Percentiles rank a stretch among this genome's conserved stretches.
Evolutionary conservation across 768 basidiomycete species (phyloP).

Genomic region (Boletus coccyginus): DNA sequence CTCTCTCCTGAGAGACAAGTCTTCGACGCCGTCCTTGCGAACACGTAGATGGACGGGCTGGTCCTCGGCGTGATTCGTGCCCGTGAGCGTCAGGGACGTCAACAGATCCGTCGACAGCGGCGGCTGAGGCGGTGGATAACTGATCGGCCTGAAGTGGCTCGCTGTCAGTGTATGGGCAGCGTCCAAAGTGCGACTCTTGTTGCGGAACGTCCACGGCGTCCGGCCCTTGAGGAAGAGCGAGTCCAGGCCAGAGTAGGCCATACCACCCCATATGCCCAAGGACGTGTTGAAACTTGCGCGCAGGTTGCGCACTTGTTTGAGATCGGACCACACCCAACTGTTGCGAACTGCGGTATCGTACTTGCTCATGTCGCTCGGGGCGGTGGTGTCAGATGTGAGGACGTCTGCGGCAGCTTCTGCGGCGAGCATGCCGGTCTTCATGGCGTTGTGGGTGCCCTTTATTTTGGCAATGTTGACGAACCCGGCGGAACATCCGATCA

Average conservation of each 20-base stretch:
- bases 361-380: slow-evolving; percentile 58
- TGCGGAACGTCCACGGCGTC: slow-evolving; percentile 90
- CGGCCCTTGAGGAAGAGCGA: slow-evolving; percentile 79
- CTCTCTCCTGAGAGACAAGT: slow-evolving; percentile 42
- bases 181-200: slow-evolving; percentile 52
- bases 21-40: slow-evolving; percentile 40
- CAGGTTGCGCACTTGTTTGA: slow-evolving; percentile 88
- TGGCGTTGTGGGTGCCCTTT: slow-evolving; percentile 97
- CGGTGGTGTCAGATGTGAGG: slow-evolving; percentile 34
- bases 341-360: slow-evolving; percentile 69
- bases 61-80: slow-evolving; percentile 96
- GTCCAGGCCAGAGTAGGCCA: slow-evolving; percentile 87
- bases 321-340: slow-evolving; percentile 85
- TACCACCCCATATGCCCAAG: slow-evolving; percentile 83
- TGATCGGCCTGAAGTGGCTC: slow-evolving; percentile 64
- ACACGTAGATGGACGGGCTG: slow-evolving; percentile 88
- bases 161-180: slow-evolving; percentile 71
- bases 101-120: slow-evolving; percentile 92
- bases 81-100: slow-evolving; percentile 85
- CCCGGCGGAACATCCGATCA: slow-evolving; percentile 94
- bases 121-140: slow-evolving; percentile 84
- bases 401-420: slow-evolving; percentile 82
- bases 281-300: slow-evolving; percentile 83
- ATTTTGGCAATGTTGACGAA: slow-evolving; percentile 97
- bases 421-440: slow-evolving; percentile 98